These are phyloP conservation scores for Coffea humblotiana DNA, from an alignment of 305 asterid species.

Conservation along the genomic window DNA sequence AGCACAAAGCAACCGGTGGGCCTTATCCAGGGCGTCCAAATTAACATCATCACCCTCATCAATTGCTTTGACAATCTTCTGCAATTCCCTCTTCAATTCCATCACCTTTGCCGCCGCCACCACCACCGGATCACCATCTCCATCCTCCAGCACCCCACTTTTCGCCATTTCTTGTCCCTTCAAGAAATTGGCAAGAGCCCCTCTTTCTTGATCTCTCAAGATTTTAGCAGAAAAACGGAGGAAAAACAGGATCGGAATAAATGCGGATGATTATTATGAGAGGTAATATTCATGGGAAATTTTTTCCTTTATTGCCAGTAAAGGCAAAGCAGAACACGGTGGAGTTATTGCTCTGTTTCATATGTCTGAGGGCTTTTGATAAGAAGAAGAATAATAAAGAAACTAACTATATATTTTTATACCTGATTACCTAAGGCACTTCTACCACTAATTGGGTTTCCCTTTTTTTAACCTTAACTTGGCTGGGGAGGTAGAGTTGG, in stretches of 20 bases:
- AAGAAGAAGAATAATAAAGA: not conserved
- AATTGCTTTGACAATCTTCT: constrained; percentile 55
- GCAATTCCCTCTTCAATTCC: constrained; percentile 72
- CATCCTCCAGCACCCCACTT: constrained; percentile 51
- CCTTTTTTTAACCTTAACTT: too few species aligned
- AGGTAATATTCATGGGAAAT: not conserved
- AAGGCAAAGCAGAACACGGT: not conserved
- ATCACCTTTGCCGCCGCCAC: constrained; percentile 39
- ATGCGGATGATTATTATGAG: not conserved
- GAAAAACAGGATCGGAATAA: not conserved
- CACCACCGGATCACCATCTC: constrained; percentile 47
- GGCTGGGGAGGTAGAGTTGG: not conserved
- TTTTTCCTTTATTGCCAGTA: not conserved
- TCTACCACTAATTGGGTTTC: not conserved
- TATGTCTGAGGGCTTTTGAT: not conserved
- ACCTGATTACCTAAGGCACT: not conserved
- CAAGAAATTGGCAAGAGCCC: not conserved
- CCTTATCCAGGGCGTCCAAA: constrained; percentile 60
- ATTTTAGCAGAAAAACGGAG: not conserved
- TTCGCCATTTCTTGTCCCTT: constrained; percentile 46
- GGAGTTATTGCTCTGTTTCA: constrained; percentile 4
- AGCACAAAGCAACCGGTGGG: constrained; percentile 44
- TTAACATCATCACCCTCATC: constrained; percentile 49
- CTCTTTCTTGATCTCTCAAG: not conserved
- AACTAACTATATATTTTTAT: too few species aligned